Evolutionary conservation across 106 monocot species (phyloP), one percentile per base, ranked within the genome.

Genomic region (Phalaenopsis equestris): DNA sequence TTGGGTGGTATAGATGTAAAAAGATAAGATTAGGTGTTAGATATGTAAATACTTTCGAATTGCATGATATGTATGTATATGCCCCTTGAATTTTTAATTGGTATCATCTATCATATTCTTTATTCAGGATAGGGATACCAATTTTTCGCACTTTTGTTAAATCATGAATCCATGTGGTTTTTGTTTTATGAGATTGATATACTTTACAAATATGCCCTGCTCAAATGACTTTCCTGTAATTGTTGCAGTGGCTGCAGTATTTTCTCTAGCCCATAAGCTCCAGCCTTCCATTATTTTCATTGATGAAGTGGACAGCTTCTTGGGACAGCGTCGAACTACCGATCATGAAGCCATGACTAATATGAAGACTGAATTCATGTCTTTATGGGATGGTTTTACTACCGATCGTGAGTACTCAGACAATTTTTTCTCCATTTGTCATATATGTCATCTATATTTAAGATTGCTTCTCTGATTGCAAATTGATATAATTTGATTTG

Each of bases 331-430:
- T 12, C 87, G 96, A 8, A 90, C 75, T 39, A 87, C 96, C 15
- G 93, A 96, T 61, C 91, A 96, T 88, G 97, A 98, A 86, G 94
- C 91, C 55, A 88, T 98, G 90, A 84, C 94, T 75, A 98, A 98
- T 72, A 98, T 98, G 97, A 98, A 98, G 83, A 94, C 94, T 47
- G 97, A 98, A n/a, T 98, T 98, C 46, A 98, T 98, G 97, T 94
- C 97, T 47, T 81, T 98, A 72, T 98, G 97, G 97, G 97, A 98
- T 89, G 97, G 97, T 56, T 98, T 98, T 84, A 98, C 97, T 61
- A 94, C 97, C 46, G 97, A 98, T 45, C 89, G 97, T 76, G 49
- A 76, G 76, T 76, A 76, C 23, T 48, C 24, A 0, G 15, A 43
- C 74, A 42, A n/a, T 23, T 48, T 2, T 76, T 49, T 76, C 52